Evolutionary conservation across 2,329 filamentous ascomycete species (phyloP), one percentile per base, ranked within the genome.

Genomic region (Pseudogymnoascus destructans): DNA sequence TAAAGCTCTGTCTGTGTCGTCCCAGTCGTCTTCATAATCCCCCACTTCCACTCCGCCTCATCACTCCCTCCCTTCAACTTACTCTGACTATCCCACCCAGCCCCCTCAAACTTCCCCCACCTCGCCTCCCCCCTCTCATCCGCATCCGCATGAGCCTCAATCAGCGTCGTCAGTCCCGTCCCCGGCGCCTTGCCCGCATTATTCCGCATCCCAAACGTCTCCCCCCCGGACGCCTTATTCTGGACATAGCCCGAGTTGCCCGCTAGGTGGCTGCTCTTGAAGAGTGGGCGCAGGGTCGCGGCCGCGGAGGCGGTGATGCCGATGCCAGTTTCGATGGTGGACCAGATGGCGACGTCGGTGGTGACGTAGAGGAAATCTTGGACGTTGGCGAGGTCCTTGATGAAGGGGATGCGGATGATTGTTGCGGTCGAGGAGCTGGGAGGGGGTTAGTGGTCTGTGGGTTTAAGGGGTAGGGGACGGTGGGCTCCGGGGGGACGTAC

Each of bases 311-410:
- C 73, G 4, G 69, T 66, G 1, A 75, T 70, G 5, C 71, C 72
- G 13, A 75, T 69, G 3, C 70, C 71, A 30, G 70, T 71, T 61
- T 75, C 73, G n/a, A 72, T 67, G 52, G 73, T 73, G 3, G 71
- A 73, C 73, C 73, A 75, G 59, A 74, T 74, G 4, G 71, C 69
- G 5, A 74, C 64, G 61, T 73, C 73, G 13, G 72, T 71, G 59
- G 72, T 73, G 58, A 70, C 68, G 67, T 72, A 74, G 1, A 73
- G 65, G 46, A 70, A 70, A 56, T 75, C 73, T 10, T 61, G 60
- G 30, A 69, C 69, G n/a, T 67, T 62, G 3, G 66, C 65, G 4
- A 75, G 66, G 25, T 68, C 61, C 56, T 68, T 66, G 13, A 74
- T 69, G 61, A 73, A 75, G 4, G 71, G 69, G 30, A 75, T 71